Conservation (phyloP, 2,329 filamentous ascomycete species). For the Claviceps sorghi region DNA sequence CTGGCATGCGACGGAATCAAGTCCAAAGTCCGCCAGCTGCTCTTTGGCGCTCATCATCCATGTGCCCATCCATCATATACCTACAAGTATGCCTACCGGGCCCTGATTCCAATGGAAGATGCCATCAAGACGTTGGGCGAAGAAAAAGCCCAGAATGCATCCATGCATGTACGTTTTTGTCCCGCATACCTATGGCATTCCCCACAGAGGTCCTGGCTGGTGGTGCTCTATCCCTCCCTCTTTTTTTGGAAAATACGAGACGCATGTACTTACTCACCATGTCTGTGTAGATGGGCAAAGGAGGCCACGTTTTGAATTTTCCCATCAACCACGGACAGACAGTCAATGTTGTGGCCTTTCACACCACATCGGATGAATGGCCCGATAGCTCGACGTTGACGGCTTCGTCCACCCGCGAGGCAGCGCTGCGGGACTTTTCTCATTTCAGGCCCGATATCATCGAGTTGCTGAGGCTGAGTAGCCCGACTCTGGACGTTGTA, state of each 20-base stretch:
- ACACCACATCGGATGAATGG: not conserved
- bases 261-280: not conserved
- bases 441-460: not conserved
- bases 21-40: slow-evolving; percentile 32
- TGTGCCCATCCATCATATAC: slow-evolving; percentile 29
- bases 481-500: slow-evolving; percentile 1
- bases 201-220: too few relatives aligned
- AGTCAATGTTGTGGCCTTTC: slow-evolving; percentile 4
- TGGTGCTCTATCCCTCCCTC: too few relatives aligned
- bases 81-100: slow-evolving; percentile 44
- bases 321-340: slow-evolving; percentile 4
- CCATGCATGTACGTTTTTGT: slow-evolving; percentile 3
- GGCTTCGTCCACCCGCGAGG: slow-evolving; percentile 2
- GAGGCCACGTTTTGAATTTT: slow-evolving; percentile 3
- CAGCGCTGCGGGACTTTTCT: slow-evolving; percentile 1
- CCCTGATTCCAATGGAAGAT: slow-evolving; percentile 30
- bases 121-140: slow-evolving; percentile 33
- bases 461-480: not conserved
- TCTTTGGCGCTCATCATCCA: slow-evolving; percentile 28
- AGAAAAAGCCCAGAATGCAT: slow-evolving; percentile 15
- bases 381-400: not conserved
- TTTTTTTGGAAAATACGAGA: not conserved
- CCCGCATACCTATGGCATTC: not conserved
- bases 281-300: slow-evolving; percentile 3
- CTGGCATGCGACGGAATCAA: slow-evolving; percentile 54